Base-by-base conservation (phyloP, 257 asterid species). In the Nicotiana tomentosiformis region DNA sequence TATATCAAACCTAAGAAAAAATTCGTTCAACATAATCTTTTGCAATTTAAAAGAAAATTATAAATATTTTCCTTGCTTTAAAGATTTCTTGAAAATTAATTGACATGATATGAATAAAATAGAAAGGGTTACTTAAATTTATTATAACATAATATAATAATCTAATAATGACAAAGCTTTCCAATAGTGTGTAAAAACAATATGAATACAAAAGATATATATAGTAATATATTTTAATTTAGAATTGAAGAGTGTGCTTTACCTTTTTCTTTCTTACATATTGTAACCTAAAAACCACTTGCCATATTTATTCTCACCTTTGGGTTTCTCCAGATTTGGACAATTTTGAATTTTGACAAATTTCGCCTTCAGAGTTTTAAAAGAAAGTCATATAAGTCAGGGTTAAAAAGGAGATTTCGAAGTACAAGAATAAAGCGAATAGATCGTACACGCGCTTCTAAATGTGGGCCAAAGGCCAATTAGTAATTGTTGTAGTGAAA, bases 281-380 rank as follows among this genome's bases (percentile, higher is more conserved):
- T 51, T 74, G 51, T 39, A 49, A 74, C 64, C 15, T 51, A 43
- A 51, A 74, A 51, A 76, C 43, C 64, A 76, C 46, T 51, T 8
- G 62, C 60, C 57, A 62, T 64, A 85, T 69, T 85, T 77, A 70
- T 84, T 77, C 78, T 29, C 80, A 72, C 53, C 74, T 83, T 68
- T 70, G 77, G 85, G 55, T 35, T 57, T 64, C 72, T 74, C 82
- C 87, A 81, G 84, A 82, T 76, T 55, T 51, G 18, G 81, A 83
- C 69, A 66, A 57, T 62, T 61, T n/a, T 55, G 58, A 0, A 7
- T 29, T 35, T 77, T 74, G 82, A 79, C 80, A 18, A 20, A 60
- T 30, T 56, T 39, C 68, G 43, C 58, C 85, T 80, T 85, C 49
- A 16, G 10, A 65, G 12, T 23, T 51, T 62, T 18, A 37, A n/a